Evolutionary conservation across 2,329 filamentous ascomycete species (phyloP).

Genomic region (Cephalotrichum gorgonifer): DNA sequence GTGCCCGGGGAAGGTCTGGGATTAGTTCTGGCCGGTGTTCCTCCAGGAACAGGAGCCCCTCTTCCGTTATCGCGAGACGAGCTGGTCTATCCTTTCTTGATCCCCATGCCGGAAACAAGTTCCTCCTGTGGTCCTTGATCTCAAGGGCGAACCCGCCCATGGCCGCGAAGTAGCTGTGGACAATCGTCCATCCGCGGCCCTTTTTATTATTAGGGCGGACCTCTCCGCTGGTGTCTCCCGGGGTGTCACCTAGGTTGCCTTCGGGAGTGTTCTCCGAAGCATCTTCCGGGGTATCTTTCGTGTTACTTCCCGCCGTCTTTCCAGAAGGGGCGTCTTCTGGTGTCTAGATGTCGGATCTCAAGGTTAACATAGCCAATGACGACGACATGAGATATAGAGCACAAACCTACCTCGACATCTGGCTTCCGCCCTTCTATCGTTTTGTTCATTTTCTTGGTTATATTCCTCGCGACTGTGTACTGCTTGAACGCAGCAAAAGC

Average conservation of each 20-base stretch:
- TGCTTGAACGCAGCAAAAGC: not conserved
- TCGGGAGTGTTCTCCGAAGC: no score
- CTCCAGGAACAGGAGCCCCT: slow-evolving; percentile 4
- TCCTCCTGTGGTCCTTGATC: not conserved
- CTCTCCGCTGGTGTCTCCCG: no score
- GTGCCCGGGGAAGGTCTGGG: slow-evolving; percentile 4
- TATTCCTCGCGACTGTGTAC: not conserved
- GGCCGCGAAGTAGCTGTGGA: slow-evolving; percentile 18
- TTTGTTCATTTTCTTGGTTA: not conserved
- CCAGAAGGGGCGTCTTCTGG: no score
- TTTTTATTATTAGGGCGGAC: no score
- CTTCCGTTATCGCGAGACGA: not conserved
- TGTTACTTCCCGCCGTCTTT: no score
- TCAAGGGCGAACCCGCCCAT: slow-evolving; percentile 17
- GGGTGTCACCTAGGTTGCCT: no score
- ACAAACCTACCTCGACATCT: not conserved
- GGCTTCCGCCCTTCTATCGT: not conserved
- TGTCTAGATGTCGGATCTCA: not conserved
- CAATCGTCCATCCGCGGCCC: slow-evolving; percentile 8
- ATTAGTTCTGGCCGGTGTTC: slow-evolving; percentile 5
- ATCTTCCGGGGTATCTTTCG: no score
- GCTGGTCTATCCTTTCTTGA: not conserved
- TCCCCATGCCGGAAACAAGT: not conserved
- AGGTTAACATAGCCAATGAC: not conserved
- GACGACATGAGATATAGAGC: not conserved